A percentile compares a stretch with the other conserved stretches of the same genome.
Evolutionary conservation across 345 rosid genomes (phyloP).

Genomic region (Pugionium dolabratum): DNA sequence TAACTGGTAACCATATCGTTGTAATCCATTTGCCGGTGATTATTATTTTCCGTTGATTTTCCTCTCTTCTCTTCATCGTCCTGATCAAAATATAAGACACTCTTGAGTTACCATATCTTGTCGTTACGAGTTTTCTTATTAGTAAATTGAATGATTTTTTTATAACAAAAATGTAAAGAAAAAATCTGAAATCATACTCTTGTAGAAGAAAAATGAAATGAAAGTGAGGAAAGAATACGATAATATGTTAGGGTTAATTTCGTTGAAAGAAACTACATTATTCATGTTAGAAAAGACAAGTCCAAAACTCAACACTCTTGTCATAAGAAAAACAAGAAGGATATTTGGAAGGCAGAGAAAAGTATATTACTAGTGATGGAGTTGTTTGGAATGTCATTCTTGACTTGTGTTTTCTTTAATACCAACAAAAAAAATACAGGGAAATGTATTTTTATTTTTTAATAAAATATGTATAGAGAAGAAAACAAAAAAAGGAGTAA

Average conservation of each 20-base stretch:
- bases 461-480: constrained; percentile 37
- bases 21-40: constrained; percentile 51
- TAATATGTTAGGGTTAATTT: not conserved
- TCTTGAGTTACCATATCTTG: not conserved
- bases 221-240: not conserved
- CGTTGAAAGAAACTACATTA: constrained; percentile 25
- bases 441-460: constrained; percentile 27
- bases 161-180: too few relatives aligned
- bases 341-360: not conserved
- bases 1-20: constrained; percentile 76
- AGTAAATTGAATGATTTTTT: too few relatives aligned
- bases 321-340: not conserved
- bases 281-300: constrained; percentile 18
- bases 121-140: not conserved
- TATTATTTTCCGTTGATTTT: constrained; percentile 28
- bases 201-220: not conserved
- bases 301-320: not conserved
- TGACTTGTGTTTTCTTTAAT: constrained; percentile 32
- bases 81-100: constrained; percentile 19
- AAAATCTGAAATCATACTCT: not conserved
- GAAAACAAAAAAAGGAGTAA: constrained; percentile 16
- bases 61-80: constrained; percentile 26
- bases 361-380: constrained; percentile 24
- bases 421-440: constrained; percentile 27
- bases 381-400: constrained; percentile 29